A percentile compares a stretch with the other conserved stretches of the same genome.
Evolutionary conservation across 257 asterid genomes (phyloP).

Genomic region (Scutellaria galericulata): DNA sequence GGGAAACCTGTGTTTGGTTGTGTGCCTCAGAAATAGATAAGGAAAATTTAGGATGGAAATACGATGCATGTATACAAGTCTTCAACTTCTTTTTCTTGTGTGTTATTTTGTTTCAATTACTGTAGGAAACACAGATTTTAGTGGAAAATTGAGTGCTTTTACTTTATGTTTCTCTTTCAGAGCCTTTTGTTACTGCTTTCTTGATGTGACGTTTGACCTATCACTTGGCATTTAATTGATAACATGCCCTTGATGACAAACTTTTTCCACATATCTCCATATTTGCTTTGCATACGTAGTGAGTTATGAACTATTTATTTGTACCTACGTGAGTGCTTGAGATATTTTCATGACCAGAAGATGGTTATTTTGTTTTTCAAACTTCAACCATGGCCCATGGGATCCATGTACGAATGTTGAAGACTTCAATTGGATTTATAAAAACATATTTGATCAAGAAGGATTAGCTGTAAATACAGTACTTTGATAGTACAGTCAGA

Average conservation of each 20-base stretch:
- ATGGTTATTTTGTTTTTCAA: neutral
- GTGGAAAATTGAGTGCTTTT: slow-evolving; percentile 53
- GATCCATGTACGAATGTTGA: neutral
- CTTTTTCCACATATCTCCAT: slow-evolving; percentile 33
- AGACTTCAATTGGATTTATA: slow-evolving; percentile 3
- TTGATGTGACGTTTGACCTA: slow-evolving; percentile 53
- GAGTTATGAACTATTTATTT: slow-evolving; percentile 24
- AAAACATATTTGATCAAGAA: slow-evolving; percentile 1
- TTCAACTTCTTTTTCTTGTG: neutral
- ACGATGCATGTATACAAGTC: slow-evolving; percentile 2
- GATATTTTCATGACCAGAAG: slow-evolving; percentile 1
- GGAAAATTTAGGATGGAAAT: neutral
- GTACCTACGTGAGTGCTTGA: slow-evolving; percentile 16
- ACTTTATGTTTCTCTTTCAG: slow-evolving; percentile 45
- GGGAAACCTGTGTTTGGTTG: too few relatives aligned
- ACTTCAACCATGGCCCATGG: neutral
- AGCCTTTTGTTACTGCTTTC: slow-evolving; percentile 43
- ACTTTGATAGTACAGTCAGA: neutral
- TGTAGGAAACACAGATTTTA: slow-evolving; percentile 35
- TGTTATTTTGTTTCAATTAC: slow-evolving; percentile 6
- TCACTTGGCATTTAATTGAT: slow-evolving; percentile 46
- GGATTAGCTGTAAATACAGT: neutral
- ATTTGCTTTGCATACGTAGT: slow-evolving; percentile 28
- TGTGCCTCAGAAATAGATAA: too few relatives aligned
- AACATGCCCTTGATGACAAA: slow-evolving; percentile 43